Base-by-base conservation (phyloP, 345 rosid genomes). In the Punica granatum region DNA sequence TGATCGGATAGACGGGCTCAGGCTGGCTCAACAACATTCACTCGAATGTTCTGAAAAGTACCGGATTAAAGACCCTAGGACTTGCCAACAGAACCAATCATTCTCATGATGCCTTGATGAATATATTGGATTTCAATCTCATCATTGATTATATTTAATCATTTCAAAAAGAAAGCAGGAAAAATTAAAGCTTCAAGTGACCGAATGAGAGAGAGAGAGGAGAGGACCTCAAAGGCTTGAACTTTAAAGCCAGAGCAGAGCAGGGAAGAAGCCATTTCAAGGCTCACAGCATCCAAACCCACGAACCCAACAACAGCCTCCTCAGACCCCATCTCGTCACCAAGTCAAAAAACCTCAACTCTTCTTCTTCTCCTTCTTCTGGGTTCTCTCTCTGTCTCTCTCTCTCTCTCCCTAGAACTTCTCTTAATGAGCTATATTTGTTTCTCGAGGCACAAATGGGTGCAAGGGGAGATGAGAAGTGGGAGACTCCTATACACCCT, bases 251-350 rank as follows among this genome's bases (percentile, higher is more conserved):
- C 92, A 69, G 87, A 79, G 66, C 61, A 75, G 65, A 85, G 79
- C 54, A 90, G 91, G 60, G 80, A 74, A 77, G 88, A 84, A 37
- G 96, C 96, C 89, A 90, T 82, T 46, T 92, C 86, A 65, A 92
- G 74, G 82, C 85, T 85, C 64, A 80, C 36, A 13, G 68, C 81
- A 60, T 90, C 92, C 67, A 92, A 70, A 19, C 96, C 95, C 35
- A 92, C 81, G 78, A 92, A 92, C 42, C 92, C 89, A 67, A 86
- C 86, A 35, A 73, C 76, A 28, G 49, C 39, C 32, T 68, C 65
- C 41, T 31, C 7, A 46, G 54, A 28, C 49, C 5, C 65, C 71
- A 68, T 68, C 65, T 60, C 21, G 56, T 19, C 31, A 16, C 41
- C 44, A 26, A 49, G 12, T 1, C 49, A 12, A 26, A 7, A 13